phyloP scores from a whole-genome alignment of 1,139 yeast genomes.

The Starmera stellimalicola region DNA sequence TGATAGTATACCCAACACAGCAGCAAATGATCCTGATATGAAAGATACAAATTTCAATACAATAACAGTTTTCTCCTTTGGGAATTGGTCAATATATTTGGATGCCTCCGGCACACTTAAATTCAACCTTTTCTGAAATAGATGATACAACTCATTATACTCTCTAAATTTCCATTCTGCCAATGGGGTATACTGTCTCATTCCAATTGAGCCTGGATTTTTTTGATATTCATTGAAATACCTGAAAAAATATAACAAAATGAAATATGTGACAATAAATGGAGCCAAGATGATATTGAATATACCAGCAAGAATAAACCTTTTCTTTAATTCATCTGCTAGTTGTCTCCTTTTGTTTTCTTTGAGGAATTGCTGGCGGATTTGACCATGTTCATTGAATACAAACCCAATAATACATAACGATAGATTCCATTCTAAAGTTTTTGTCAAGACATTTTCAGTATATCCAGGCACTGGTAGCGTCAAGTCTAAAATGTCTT shows the following conservation, averaged over 20 bases:
- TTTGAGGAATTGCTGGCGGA: slow-evolving; percentile 65
- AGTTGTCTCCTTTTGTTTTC: slow-evolving; percentile 61
- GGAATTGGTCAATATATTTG: slow-evolving; percentile 82
- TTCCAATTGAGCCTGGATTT: slow-evolving; percentile 77
- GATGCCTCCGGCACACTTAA: slow-evolving; percentile 74
- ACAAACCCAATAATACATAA: slow-evolving; percentile 81
- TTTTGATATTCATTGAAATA: slow-evolving; percentile 89
- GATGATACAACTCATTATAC: slow-evolving; percentile 84
- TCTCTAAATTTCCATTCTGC: slow-evolving; percentile 96
- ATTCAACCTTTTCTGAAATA: slow-evolving; percentile 70
- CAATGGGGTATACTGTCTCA: slow-evolving; percentile 84
- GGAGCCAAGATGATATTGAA: slow-evolving; percentile 80
- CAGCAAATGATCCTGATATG: slow-evolving; percentile 80
- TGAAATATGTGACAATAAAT: slow-evolving; percentile 72
- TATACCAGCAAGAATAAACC: slow-evolving; percentile 83
- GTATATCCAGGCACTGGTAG: slow-evolving; percentile 35
- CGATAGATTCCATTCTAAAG: slow-evolving; percentile 90
- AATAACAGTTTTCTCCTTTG: slow-evolving; percentile 67
- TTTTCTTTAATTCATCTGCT: slow-evolving; percentile 58
- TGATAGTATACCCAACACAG: slow-evolving; percentile 76
- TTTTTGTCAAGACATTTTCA: slow-evolving; percentile 57
- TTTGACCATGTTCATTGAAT: slow-evolving; percentile 76
- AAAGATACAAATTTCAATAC: slow-evolving; percentile 62
- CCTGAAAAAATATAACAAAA: slow-evolving; percentile 74
- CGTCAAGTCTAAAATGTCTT: slow-evolving; percentile 59